Base-by-base conservation (phyloP, 208 protist species). In the Trypanosoma avium region DNA sequence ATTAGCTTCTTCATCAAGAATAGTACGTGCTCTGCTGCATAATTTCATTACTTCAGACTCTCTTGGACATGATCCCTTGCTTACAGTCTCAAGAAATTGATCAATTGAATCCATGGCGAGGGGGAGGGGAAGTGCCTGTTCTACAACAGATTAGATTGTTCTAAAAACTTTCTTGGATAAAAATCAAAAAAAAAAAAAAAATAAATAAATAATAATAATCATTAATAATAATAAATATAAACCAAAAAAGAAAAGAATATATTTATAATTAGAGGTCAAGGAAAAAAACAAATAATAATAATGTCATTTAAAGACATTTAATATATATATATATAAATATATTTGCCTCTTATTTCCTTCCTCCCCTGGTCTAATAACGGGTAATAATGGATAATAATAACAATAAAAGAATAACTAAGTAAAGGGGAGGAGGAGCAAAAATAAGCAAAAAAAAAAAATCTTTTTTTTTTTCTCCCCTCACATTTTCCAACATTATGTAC, bases 41-140 rank as follows among this genome's bases (percentile, higher is more conserved):
- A 98, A 70, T 19, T 81, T 79, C 75, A 96, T 97, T 27, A 98
- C 95, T 59, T 96, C 92, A 29, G 82, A 87, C 62, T 97, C 93
- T 63, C 93, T 92, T 21, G 97, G 90, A 26, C 88, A 88, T 65
- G 99, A 90, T 50, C 98, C 98, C 61, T 93, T 89, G 54, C 89
- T 90, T 21, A 99, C 86, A 63, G 96, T 93, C 72, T 98, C 95
- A 26, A 99, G 97, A 62, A 99, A 97, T 62, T 92, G 79, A 76
- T 99, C 97, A 42, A 99, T 89, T 48, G 97, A 91, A 47, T 81
- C 70, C 72, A 93, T 90, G 40, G n/a, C n/a, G n/a, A n/a, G n/a
- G n/a, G n/a, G n/a, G n/a, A n/a, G n/a, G n/a, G n/a, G n/a, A n/a
- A n/a, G n/a, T n/a, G n/a, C n/a, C n/a, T n/a, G n/a, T n/a, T n/a